phyloP scores from a whole-genome alignment of 1,284 basidiomycete genomes.

The Schizophyllum amplum region DNA sequence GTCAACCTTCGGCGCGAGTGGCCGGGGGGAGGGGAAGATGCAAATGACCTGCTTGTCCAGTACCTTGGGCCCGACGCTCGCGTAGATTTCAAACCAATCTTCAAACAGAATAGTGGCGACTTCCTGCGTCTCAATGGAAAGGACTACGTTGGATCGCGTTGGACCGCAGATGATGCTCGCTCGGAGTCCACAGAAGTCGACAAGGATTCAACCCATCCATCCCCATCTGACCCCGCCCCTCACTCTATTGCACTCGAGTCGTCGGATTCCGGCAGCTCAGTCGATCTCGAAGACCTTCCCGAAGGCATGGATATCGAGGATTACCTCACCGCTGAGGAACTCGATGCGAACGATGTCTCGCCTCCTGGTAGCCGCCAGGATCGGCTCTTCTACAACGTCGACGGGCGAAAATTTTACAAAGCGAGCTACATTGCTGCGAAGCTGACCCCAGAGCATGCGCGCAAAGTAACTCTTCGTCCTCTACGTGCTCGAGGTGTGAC shows the following conservation, averaged over 20 bases:
- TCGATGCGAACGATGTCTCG: background rate
- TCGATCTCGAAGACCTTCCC: too few species aligned
- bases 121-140: slow-evolving; percentile 14
- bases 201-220: too few species aligned
- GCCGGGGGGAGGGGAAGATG: slow-evolving; percentile 9
- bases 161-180: too few species aligned
- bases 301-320: slow-evolving; percentile 1
- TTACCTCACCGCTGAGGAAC: too few species aligned
- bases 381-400: too few species aligned
- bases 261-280: too few species aligned
- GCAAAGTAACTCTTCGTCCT: background rate
- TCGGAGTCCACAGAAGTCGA: too few species aligned
- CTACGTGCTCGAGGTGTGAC: background rate
- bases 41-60: slow-evolving; percentile 12
- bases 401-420: slow-evolving; percentile 6
- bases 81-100: slow-evolving; percentile 11
- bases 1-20: slow-evolving; percentile 17
- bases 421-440: background rate
- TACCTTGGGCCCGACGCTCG: slow-evolving; percentile 7
- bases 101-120: slow-evolving; percentile 10
- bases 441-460: background rate
- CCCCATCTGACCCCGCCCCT: too few species aligned
- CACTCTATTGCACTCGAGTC: too few species aligned
- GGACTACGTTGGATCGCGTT: too few species aligned
- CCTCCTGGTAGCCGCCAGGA: too few species aligned